Evolutionary conservation across 1,139 yeast genomes (phyloP), one percentile per base, ranked within the genome.

Genomic region (Geotrichum carabidarum): DNA sequence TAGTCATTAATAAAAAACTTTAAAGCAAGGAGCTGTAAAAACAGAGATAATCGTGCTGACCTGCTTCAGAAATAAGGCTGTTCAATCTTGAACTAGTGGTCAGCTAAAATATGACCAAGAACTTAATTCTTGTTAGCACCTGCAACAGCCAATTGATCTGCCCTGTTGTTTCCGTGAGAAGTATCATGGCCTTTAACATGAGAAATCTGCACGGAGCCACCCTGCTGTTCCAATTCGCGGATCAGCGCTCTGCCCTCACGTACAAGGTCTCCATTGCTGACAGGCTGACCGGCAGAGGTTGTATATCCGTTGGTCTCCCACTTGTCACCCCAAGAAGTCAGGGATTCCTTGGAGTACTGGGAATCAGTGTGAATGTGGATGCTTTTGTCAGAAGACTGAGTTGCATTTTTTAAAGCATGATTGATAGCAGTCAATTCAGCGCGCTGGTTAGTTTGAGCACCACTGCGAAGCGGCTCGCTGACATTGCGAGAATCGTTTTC

Each of bases 121-220:
- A 22, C 27, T 22, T 22, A 22, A 3, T 40, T 8, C 44, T 42
- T 45, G n/a, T 17, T 8, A 17, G 70, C 71, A 12, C 88, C 94
- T 32, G 62, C 55, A 57, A 79, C 83, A 2, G 97, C 97, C 52
- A 90, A 72, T 45, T 66, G 62, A 66, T 91, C 96, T 0, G 97
- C 97, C 64, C 67, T 73, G 59, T 84, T 90, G 65, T 90, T 90
- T 0, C 96, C 96, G 15, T 64, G 67, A 46, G 73, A 68, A 0
- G 90, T 93, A 15, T 73, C 68, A 67, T 91, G 97, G 0, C 94
- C 96, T 52, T 72, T 74, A 4, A 88, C 94, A 73, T 93, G 82
- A 9, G 68, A 69, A 48, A 85, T 68, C 2, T 67, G 63, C 30
- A 84, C 75, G 9, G 60, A 48, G 2, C 59, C 53, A 1, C 65